Evolutionary conservation across 352 stramenopile species (phyloP).

Genomic region (Pythium grandisporangium): DNA sequence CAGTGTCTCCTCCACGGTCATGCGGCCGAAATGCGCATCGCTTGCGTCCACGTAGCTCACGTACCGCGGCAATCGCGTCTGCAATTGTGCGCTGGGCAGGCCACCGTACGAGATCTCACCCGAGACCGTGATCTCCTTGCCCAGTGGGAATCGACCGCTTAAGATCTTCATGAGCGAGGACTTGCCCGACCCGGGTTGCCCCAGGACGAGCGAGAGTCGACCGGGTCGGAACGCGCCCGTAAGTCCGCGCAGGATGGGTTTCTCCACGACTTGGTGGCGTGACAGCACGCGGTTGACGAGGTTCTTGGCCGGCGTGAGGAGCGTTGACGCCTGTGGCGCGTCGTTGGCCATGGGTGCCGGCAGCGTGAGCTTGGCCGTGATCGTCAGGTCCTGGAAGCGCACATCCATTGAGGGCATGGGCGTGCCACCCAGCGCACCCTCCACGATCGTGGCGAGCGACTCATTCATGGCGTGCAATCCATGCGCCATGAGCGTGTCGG

Average conservation of each 20-base stretch:
- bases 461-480: slow-evolving; percentile 45
- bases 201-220: slow-evolving; percentile 44
- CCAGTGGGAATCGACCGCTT: slow-evolving; percentile 35
- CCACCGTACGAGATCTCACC: slow-evolving; percentile 40
- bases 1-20: slow-evolving; percentile 51
- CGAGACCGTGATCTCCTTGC: slow-evolving; percentile 25
- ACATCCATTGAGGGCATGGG: slow-evolving; percentile 44
- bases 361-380: slow-evolving; percentile 19
- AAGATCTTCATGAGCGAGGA: slow-evolving; percentile 43
- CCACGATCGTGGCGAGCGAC: slow-evolving; percentile 22
- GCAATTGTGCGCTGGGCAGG: slow-evolving; percentile 17
- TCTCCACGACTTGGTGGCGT: slow-evolving; percentile 20
- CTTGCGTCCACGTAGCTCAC: slow-evolving; percentile 38
- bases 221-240: slow-evolving; percentile 34
- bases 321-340: slow-evolving; percentile 22
- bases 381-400: slow-evolving; percentile 35
- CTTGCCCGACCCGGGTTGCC: slow-evolving; percentile 28
- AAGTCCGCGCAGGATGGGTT: slow-evolving; percentile 37
- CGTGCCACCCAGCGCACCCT: slow-evolving; percentile 24
- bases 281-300: slow-evolving; percentile 8
- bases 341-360: slow-evolving; percentile 1
- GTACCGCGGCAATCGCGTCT: slow-evolving; percentile 23
- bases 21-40: slow-evolving; percentile 26
- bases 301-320: slow-evolving; percentile 23
- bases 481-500: slow-evolving; percentile 30